A percentile compares a stretch with the other conserved stretches of the same genome.
Evolutionary conservation across 371 early-diverging fungal genomes (phyloP).

Genomic region (Lichtheimia corymbifera): DNA sequence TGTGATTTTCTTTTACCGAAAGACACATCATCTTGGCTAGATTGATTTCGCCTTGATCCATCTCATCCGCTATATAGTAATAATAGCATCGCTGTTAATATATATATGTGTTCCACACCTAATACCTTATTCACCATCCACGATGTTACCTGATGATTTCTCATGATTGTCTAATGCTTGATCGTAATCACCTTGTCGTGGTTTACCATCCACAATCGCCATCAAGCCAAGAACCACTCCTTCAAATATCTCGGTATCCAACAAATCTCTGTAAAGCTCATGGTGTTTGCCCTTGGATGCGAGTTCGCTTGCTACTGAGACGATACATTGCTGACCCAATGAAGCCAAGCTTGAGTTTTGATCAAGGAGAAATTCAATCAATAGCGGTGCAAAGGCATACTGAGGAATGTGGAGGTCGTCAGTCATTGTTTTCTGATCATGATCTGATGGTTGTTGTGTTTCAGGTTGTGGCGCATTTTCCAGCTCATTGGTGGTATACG

Average conservation of each 20-base stretch:
- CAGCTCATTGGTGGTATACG: background rate
- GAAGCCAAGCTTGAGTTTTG: slow-evolving; percentile 54
- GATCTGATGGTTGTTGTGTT: slow-evolving; percentile 1
- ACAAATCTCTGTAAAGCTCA: slow-evolving; percentile 31
- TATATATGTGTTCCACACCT: no score
- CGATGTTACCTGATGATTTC: background rate
- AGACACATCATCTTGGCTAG: slow-evolving; percentile 62
- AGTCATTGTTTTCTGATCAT: background rate
- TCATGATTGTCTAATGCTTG: slow-evolving; percentile 8
- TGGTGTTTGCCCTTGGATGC: slow-evolving; percentile 20
- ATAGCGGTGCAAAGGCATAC: slow-evolving; percentile 36
- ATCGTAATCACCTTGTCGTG: slow-evolving; percentile 14
- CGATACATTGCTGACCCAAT: slow-evolving; percentile 50
- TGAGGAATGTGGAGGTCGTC: slow-evolving; percentile 32
- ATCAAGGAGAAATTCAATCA: slow-evolving; percentile 54
- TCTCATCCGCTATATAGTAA: slow-evolving; percentile 21
- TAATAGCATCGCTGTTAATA: no score
- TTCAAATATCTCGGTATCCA: slow-evolving; percentile 56
- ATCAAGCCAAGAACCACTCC: slow-evolving; percentile 53
- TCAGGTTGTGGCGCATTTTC: slow-evolving; percentile 1
- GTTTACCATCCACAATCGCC: slow-evolving; percentile 37
- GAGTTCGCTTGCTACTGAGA: slow-evolving; percentile 49
- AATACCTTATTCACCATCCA: no score
- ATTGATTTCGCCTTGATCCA: slow-evolving; percentile 55
- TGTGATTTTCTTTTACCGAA: slow-evolving; percentile 35